Base-by-base conservation (phyloP, 305 asterid genomes). In the Salvia sclarea region DNA sequence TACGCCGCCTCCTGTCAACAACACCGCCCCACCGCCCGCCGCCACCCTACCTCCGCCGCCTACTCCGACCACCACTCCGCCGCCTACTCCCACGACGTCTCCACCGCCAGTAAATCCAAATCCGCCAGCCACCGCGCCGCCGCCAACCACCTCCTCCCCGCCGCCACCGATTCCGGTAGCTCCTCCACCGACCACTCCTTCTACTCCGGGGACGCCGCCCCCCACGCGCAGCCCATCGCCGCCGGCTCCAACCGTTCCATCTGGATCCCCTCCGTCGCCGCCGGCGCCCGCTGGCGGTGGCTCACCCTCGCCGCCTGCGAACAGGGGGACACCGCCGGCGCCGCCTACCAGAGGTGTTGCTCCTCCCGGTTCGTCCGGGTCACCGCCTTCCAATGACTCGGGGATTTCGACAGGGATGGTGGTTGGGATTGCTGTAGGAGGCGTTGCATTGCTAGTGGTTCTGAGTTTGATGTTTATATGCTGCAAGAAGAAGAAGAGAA, bases 361-460 rank as follows among this genome's bases (percentile, higher is more conserved):
- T 18, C 74, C 81, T 4, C 63, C 80, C 35, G 12, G 64, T 25
- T 5, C 75, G 17, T 44, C 77, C 7, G 71, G 73, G 8, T 3
- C 79, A n/a, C 70, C 87, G 18, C 28, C 86, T 1, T 55, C 78
- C 5, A 71, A 57, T 22, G 77, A 72, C 0, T 77, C 86, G 10
- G 85, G 84, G 30, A 61, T 88, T 14, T 76, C 95, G 10, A 72
- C 83, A 4, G 90, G 84, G 11, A 1, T 57, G 63, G 90, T 87
- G 3, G 84, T 91, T 17, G 97, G 95, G 28, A 76, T 91, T 16
- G 96, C 95, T 7, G 48, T 84, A 2, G 97, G 86, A 8, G 97
- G 91, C 16, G 87, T 91, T 0, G 72, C 80, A 2, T 22, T 91
- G 56, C 74, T 91, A 18, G 90, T 73, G 30, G 28, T 88, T 67